Evolutionary conservation across 2,329 filamentous ascomycete genomes (phyloP), one percentile per base, ranked within the genome.

Genomic region (Neopestalotiopsis rosae): DNA sequence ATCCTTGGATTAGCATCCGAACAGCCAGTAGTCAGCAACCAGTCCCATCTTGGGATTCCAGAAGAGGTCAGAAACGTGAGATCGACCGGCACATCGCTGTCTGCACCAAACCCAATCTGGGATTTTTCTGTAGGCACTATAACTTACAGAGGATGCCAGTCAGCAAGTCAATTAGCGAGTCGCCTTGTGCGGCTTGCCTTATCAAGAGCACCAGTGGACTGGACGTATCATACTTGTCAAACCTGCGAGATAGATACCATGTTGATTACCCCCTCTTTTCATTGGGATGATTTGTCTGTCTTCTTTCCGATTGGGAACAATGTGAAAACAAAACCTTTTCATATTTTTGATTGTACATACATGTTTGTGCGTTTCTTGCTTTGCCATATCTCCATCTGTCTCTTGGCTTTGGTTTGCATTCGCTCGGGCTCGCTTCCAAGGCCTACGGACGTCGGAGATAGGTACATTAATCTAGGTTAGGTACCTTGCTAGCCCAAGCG

Each of bases 21-120:
- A 38, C 5, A 38, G 34, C 10, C 34, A 38, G 34, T 10, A 7
- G 45, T n/a, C 45, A 52, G 45, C 45, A 52, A n/a, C 20, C 45
- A 52, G 45, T n/a, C n/a, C 20, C 17, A n/a, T 24, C 17, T 14
- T 28, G 24, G 24, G 24, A 59, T 14, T 38, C 57, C 57, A 59
- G 17, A 59, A 59, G 30, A 59, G 24, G 57, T 14, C 24, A 24
- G 57, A 28, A 59, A n/a, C 57, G 24, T 34, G 10, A 34, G 57
- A 59, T 59, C 57, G 45, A n/a, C 45, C 45, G 57, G 57, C 57
- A 59, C 57, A 30, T 59, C 57, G 3, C 7, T 52, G 45, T 52
- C 57, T 59, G 57, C 30, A 34, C 57, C 57, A 59, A 59, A 59
- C 57, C 57, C 57, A 24, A 30, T 59, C 57, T 34, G 30, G 57